These are phyloP conservation scores for Lactarius tabidus DNA, from an alignment of 768 basidiomycete genomes.

Conservation along the genomic window DNA sequence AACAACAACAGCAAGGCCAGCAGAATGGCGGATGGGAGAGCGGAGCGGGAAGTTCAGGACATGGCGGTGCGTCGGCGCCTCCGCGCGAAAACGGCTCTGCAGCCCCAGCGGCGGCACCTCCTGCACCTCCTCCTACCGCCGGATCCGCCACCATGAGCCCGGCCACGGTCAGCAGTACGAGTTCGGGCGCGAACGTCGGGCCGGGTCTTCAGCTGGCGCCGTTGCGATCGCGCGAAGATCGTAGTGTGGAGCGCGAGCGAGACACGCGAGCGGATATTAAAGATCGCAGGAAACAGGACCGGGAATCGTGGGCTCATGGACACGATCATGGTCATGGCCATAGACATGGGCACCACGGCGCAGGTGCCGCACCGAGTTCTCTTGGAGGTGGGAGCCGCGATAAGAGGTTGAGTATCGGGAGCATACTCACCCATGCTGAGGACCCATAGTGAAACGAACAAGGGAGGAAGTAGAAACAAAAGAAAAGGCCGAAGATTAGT, in stretches of 20 bases:
- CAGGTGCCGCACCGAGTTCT: background rate
- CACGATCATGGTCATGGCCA: background rate
- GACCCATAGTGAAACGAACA: constrained; percentile 1
- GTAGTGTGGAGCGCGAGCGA: constrained; percentile 13
- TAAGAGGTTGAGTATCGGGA: constrained; percentile 22
- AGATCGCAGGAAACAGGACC: constrained; percentile 18
- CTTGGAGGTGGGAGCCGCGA: background rate
- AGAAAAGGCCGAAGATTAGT: constrained; percentile 1
- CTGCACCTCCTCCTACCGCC: no score
- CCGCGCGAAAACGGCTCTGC: constrained; percentile 9
- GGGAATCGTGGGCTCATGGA: constrained; percentile 9
- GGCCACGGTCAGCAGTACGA: background rate
- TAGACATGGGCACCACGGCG: background rate
- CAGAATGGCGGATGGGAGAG: constrained; percentile 12
- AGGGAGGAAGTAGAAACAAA: background rate
- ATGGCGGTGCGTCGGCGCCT: background rate
- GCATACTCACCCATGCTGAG: constrained; percentile 4
- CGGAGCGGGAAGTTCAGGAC: constrained; percentile 6
- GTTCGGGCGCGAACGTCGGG: background rate
- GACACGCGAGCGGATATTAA: constrained; percentile 13
- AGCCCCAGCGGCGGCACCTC: background rate
- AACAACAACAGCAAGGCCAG: constrained; percentile 3
- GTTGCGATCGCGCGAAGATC: constrained; percentile 12
- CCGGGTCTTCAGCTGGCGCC: constrained; percentile 22
- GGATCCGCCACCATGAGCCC: no score